Evolutionary conservation across 2,329 filamentous ascomycete species (phyloP).

Genomic region (Elsinoe arachidis): DNA sequence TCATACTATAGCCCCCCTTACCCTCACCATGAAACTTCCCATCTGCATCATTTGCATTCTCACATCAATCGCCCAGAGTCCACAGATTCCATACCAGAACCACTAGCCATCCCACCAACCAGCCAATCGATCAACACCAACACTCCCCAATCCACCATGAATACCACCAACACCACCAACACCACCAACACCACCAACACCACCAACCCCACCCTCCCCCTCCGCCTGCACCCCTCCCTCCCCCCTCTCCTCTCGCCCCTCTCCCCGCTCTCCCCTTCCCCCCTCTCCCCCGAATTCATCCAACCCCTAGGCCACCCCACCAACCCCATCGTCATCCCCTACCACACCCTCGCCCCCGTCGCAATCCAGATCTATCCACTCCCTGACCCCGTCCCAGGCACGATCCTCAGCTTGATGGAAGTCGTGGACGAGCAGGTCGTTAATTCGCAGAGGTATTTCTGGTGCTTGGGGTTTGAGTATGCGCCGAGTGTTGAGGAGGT

Average conservation of each 20-base stretch:
- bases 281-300: neutral
- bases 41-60: too few species aligned
- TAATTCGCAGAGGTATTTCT: neutral
- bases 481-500: neutral
- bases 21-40: too few species aligned
- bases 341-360: neutral
- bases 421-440: neutral
- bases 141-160: too few species aligned
- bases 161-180: too few species aligned
- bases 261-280: neutral
- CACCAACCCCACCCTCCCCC: too few species aligned
- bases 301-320: neutral
- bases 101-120: too few species aligned
- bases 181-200: too few species aligned
- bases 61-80: too few species aligned
- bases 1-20: too few species aligned
- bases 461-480: neutral
- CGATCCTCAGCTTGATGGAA: neutral
- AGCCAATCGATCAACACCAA: too few species aligned
- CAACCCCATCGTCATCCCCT: slow-evolving; percentile 7
- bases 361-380: neutral
- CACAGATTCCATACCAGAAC: too few species aligned
- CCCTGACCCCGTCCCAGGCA: neutral
- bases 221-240: too few species aligned
- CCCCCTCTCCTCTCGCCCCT: neutral